These are phyloP conservation scores for Zasmidium cellare DNA, from an alignment of 2,329 filamentous ascomycete genomes.

Conservation along the genomic window DNA sequence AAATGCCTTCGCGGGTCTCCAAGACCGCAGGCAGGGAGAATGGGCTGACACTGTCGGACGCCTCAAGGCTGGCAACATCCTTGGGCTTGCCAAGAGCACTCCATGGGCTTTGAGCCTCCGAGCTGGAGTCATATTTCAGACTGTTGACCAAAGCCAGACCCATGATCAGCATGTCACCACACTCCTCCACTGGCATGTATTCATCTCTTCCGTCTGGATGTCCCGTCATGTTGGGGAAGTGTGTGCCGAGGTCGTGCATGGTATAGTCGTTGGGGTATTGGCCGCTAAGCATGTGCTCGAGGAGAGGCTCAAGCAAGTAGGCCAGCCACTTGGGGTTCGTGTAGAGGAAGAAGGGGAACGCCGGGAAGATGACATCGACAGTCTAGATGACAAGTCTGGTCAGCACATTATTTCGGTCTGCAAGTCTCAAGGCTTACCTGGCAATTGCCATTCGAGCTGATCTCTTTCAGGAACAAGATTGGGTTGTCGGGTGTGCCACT, in stretches of 20 bases:
- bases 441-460: constrained; percentile 75
- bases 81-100: constrained; percentile 44
- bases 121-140: constrained; percentile 61
- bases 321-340: constrained; percentile 79
- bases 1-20: constrained; percentile 52
- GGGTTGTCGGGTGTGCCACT: constrained; percentile 65
- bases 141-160: constrained; percentile 73
- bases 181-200: constrained; percentile 76
- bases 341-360: constrained; percentile 84
- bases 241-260: constrained; percentile 73
- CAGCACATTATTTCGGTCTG: neutral
- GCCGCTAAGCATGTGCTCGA: constrained; percentile 79
- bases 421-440: constrained; percentile 68
- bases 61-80: constrained; percentile 14
- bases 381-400: constrained; percentile 54
- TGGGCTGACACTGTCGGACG: constrained; percentile 45
- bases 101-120: constrained; percentile 60
- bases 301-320: constrained; percentile 74
- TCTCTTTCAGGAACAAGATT: constrained; percentile 84
- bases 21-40: constrained; percentile 45
- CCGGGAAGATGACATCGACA: constrained; percentile 76
- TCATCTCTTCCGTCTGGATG: constrained; percentile 71
- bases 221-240: constrained; percentile 76
- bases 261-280: constrained; percentile 82
- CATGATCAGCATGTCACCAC: constrained; percentile 70